Base-by-base conservation (phyloP, 805 yeast genomes). In the Kodamaea neixiangensis region DNA sequence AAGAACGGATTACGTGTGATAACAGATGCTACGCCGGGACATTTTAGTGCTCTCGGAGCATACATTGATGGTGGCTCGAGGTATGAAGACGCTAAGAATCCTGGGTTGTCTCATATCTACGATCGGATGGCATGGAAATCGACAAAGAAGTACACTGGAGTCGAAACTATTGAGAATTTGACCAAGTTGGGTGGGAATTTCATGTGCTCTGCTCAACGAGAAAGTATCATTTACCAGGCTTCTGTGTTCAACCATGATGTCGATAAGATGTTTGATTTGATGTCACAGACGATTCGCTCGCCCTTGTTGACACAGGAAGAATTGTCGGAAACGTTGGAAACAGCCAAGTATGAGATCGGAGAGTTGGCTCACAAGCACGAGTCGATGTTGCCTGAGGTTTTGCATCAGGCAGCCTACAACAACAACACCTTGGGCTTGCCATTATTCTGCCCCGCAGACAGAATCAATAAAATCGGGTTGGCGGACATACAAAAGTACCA, bases 31-130 rank as follows among this genome's bases (percentile, higher is more conserved):
- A 80, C 87, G 0, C 94, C 97, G 1, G 91, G 96, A 37, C 96
- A 92, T 67, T 94, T 94, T 65, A 79, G 93, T 51, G 96, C 97
- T 0, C 68, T 92, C 42, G 98, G 98, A 1, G 79, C 93, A 42
- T 94, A 89, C 62, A 79, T 94, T 4, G 86, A 88, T 62, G 96
- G 96, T 1, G 99, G 99, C 1, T 86, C 97, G 2, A 78, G 98
- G 46, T 90, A 76, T 64, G 98, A 94, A 68, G 73, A 77, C 25
- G 67, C 73, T 2, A 57, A 62, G 21, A 74, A 72, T 2, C 79
- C 82, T 34, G 99, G 99, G 0, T 75, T 86, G 44, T 84, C 96
- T 5, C 98, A 94, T 66, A 69, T 94, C 22, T 71, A 85, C 60
- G 98, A 93, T 65, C 78, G 97, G 52, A 68, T 94, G 63, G 93